Evolutionary conservation across 2,329 filamentous ascomycete species (phyloP), one percentile per base, ranked within the genome.

Genomic region (Neopestalotiopsis rosae): DNA sequence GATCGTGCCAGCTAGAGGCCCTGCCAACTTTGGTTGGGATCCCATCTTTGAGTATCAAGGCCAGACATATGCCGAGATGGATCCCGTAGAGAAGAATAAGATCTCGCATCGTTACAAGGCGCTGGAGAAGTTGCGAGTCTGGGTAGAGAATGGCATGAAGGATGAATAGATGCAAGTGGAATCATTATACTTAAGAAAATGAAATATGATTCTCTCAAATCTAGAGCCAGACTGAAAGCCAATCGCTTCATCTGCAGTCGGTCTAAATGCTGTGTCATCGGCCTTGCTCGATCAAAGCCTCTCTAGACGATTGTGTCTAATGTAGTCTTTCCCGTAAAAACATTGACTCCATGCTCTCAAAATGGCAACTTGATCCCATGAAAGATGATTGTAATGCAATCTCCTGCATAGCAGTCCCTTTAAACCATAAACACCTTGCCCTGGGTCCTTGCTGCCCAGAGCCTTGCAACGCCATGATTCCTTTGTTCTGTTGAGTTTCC

Each of bases 21-120:
- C 94, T 58, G 83, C 89, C 20, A 87, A 89, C 66, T 99, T 99
- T 79, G 96, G 95, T 61, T 99, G 96, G 96, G 96, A 99, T 80
- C 90, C 96, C 2, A 92, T 97, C 72, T 99, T 99, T 76, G 96
- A 99, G 82, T 95, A 97, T 74, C 88, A 97, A 72, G 95, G 95
- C 57, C 85, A 94, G 82, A 99, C 96, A 84, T 89, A 97, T 79
- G 96, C 96, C 34, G 96, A 99, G 84, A 99, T 99, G 96, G 92
- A 94, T 65, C 95, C 92, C 81, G 82, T 79, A 10, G 89, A 90
- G 78, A 97, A 97, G 90, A 99, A 98, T 84, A 89, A 90, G 77
- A 94, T 99, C 76, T 98, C 95, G 32, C 96, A 99, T 82, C 92
- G 96, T 58, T 91, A 89, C 72, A 93, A 91, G 77, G 96, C 96